Evolutionary conservation across 2,329 filamentous ascomycete genomes (phyloP), one percentile per base, ranked within the genome.

Genomic region (Colletotrichum lini): DNA sequence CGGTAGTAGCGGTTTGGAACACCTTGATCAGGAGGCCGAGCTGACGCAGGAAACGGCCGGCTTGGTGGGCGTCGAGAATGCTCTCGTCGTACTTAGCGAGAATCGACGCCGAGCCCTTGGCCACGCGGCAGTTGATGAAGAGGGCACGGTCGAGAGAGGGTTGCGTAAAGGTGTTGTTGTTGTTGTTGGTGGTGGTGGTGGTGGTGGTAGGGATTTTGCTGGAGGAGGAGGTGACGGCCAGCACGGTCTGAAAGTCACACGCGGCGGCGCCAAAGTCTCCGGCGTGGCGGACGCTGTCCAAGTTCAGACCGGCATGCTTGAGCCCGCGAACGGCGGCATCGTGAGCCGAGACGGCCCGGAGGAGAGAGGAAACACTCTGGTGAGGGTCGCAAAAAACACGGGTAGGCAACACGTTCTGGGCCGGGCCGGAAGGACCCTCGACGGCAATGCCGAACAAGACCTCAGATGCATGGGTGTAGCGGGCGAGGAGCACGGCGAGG

Each of bases 1-100:
- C 26, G 6, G 6, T 4, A 42, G 2, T 12, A 4, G 23, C 8
- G 26, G 30, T 9, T 10, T 44, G 67, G 53, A 65, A 67, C 18
- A 67, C 44, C 16, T 9, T 26, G 12, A 70, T 61, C 53, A 70
- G 23, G 47, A 35, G 35, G 10, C 67, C 67, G 16, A 70, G 67
- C 63, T 70, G 67, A 26, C 63, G 52, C 54, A 70, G 67, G 62
- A 70, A 70, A 4, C 67, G 67, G 16, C 35, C 23, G 30, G 44
- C 26, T 26, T 67, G 53, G 6, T 35, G 12, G 16, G 44, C 13
- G 18, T 67, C 62, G 15, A 70, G 45, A 1, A 70, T 63, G 2
- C n/a, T 42, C 35, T 54, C 40, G 60, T 70, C 67, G 56, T 70
- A 70, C 26, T 21, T 44, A 10, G 67, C 67, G 18, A 15, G 10